Evolutionary conservation across 805 yeast species (phyloP).

Genomic region (Nakazawaea siamensis): DNA sequence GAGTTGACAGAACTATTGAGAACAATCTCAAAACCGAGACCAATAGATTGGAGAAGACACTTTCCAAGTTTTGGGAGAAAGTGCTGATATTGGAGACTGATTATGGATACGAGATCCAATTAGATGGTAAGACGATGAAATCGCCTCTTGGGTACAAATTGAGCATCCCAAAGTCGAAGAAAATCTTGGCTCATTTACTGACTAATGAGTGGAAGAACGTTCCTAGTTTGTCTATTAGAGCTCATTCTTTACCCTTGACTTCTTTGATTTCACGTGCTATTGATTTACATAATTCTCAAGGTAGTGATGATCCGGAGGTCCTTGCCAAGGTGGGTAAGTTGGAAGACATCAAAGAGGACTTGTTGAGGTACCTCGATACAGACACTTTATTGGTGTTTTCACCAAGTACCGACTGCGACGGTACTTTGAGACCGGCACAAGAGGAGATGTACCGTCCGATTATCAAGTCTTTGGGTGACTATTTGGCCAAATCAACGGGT

Average conservation of each 20-base stretch:
- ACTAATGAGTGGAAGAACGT: constrained; percentile 84
- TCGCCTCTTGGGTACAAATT: constrained; percentile 79
- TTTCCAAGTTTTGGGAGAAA: constrained; percentile 75
- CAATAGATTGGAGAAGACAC: constrained; percentile 60
- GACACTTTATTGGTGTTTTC: constrained; percentile 88
- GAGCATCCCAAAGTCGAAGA: constrained; percentile 50
- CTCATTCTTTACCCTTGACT: constrained; percentile 79
- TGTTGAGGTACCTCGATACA: constrained; percentile 84
- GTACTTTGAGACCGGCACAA: constrained; percentile 72
- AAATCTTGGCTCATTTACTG: constrained; percentile 62
- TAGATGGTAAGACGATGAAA: constrained; percentile 70
- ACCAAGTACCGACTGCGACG: constrained; percentile 75
- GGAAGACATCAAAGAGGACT: constrained; percentile 44
- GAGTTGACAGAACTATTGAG: constrained; percentile 30
- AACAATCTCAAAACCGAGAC: constrained; percentile 51
- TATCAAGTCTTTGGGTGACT: constrained; percentile 55
- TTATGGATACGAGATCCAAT: constrained; percentile 41
- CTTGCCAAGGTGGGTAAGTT: constrained; percentile 56
- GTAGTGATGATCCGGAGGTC: constrained; percentile 34
- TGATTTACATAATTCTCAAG: constrained; percentile 47
- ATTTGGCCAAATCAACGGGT: constrained; percentile 35
- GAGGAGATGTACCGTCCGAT: constrained; percentile 70
- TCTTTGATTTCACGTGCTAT: constrained; percentile 81
- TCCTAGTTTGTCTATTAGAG: constrained; percentile 58
- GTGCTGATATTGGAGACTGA: constrained; percentile 34